Evolutionary conservation across 495 filamentous ascomycete genomes (phyloP).

Genomic region (Aspergillus funiculosus): DNA sequence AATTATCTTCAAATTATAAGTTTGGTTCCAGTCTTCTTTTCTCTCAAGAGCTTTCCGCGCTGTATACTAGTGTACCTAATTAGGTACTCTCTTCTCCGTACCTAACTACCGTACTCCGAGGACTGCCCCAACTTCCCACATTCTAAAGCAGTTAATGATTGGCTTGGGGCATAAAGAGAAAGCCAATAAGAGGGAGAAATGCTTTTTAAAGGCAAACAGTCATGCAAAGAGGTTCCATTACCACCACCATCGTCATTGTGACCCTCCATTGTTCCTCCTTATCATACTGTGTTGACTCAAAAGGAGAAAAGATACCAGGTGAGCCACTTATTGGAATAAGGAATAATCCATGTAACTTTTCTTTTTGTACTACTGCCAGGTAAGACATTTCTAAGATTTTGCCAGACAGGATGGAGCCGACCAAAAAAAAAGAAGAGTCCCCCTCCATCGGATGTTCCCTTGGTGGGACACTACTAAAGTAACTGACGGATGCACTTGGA

Average conservation of each 20-base stretch:
- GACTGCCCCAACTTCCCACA: constrained; percentile 1
- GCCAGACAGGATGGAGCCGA: neutral
- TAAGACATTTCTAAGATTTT: neutral
- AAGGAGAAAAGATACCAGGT: neutral
- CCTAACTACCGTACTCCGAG: too few relatives aligned
- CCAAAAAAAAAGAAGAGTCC: constrained; percentile 7
- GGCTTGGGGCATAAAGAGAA: neutral
- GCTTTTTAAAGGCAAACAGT: neutral
- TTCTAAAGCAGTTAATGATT: neutral
- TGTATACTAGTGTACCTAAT: too few relatives aligned
- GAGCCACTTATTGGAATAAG: neutral
- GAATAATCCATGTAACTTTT: neutral
- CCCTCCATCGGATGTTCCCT: neutral
- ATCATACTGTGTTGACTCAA: neutral
- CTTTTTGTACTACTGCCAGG: too few relatives aligned
- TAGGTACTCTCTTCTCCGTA: too few relatives aligned
- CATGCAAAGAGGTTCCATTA: too few relatives aligned
- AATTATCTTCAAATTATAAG: too few relatives aligned
- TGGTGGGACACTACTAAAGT: neutral
- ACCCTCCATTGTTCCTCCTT: neutral
- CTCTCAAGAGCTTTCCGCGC: too few relatives aligned
- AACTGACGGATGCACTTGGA: constrained; percentile 17
- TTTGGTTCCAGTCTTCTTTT: too few relatives aligned
- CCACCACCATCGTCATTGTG: neutral
- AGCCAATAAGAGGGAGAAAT: neutral